Base-by-base conservation (phyloP, 75 land plant species). In the Sequoia sempervirens region DNA sequence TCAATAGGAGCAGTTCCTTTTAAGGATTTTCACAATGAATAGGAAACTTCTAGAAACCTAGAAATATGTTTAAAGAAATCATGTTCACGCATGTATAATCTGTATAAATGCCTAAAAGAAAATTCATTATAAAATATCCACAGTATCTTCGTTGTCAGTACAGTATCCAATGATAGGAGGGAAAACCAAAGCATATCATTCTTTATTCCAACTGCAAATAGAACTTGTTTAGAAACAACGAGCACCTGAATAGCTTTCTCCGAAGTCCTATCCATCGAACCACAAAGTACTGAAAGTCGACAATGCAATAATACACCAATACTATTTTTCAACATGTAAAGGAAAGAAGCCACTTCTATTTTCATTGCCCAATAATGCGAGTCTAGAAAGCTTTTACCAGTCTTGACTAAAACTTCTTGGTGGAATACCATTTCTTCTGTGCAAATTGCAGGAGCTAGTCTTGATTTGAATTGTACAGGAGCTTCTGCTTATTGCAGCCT, bases 401-500 rank as follows among this genome's bases (percentile, higher is more conserved):
- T 40, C n/a, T 41, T 43, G 47, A 79, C 80, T 40, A 79, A 32
- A 26, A n/a, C 11, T 79, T 79, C 46, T 40, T 37, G n/a, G 14
- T 23, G 41, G 2, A 41, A 40, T 38, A 79, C 43, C 17, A 79
- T 43, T 40, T 23, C 43, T 79, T 2, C 43, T 23, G 45, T 79
- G 80, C 47, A 9, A 79, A 79, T 40, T 40, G 47, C 80, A 79
- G 30, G 12, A 79, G 66, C 41, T 58, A 53, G 68, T 79, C 75
- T 32, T 81, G 56, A 56, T 30, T 56, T 56, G 38, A 81, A 47
- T 47, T 53, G 82, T 56, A 81, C 5, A 53, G 32, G 82, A 81
- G 68, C 82, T 47, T 56, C 68, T 54, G 82, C 82, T 34, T 28
- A 47, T 70, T 50, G 40, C 82, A 81, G 9, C 82, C 30, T 54